Evolutionary conservation across 306 rosid genomes (phyloP), one percentile per base, ranked within the genome.

Genomic region (Quercus robur): DNA sequence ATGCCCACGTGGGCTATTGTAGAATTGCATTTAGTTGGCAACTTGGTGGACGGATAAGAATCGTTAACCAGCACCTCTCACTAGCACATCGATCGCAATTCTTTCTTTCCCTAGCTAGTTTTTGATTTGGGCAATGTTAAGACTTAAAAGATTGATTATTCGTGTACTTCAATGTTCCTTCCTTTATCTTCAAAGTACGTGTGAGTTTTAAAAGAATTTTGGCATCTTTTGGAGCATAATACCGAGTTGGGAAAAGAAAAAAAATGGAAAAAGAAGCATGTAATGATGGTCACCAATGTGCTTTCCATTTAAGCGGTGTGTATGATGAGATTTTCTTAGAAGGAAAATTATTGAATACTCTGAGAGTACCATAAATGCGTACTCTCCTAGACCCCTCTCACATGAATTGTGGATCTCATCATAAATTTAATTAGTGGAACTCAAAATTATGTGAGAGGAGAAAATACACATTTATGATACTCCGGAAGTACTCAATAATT

Each of bases 391-490:
- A 2, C 26, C 0, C 2, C 0, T 33, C 7, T 33, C 0, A 33
- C 6, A 33, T 33, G 0, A 5, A 33, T 33, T 33, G 0, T 33
- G 0, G 0, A 33, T 33, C 2, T 1, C 2, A 33, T 0, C 0
- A 33, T 33, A 33, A 33, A 33, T 33, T 33, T 33, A 33, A 33
- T 5, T 33, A 33, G 41, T 33, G 2, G 5, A 33, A 33, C 2
- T 0, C 7, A 33, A 0, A 33, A 1, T 33, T 33, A 33, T 33
- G 41, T 33, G 2, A 33, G 2, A 33, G 0, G 8, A 33, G 0
- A 33, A 0, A 33, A 0, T 33, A 33, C 8, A 1, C 2, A 33
- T 33, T 33, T 33, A 33, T 33, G 41, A 33, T 33, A 33, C 1
- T 5, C 0, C 1, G 41, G 0, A 1, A 33, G 8, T 33, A 6